phyloP scores from a whole-genome alignment of 441 rosid species.

The Adansonia grandidieri region DNA sequence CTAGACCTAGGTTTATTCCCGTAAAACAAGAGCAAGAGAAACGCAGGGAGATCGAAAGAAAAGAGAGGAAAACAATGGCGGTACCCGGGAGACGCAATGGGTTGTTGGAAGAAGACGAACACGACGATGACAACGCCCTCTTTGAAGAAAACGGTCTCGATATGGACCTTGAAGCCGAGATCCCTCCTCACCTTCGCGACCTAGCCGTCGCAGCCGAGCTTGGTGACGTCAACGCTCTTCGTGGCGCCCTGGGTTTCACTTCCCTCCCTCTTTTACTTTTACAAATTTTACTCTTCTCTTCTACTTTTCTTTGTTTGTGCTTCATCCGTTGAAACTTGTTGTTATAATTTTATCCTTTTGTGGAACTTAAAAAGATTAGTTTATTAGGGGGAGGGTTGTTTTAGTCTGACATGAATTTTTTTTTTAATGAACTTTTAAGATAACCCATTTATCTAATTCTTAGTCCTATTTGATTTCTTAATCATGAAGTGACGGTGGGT shows the following conservation, averaged over 20 bases:
- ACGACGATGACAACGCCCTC: conserved; percentile 68
- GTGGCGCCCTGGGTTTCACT: conserved; percentile 62
- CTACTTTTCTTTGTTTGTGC: neutral
- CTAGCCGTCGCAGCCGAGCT: conserved; percentile 64
- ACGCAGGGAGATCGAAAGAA: neutral
- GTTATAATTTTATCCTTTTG: neutral
- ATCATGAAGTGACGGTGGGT: neutral
- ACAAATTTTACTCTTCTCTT: neutral
- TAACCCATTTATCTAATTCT: neutral
- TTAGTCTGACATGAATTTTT: neutral
- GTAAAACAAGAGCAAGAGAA: neutral
- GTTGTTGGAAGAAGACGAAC: conserved; percentile 67
- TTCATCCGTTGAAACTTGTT: neutral
- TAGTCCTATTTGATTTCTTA: neutral
- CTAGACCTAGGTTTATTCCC: neutral
- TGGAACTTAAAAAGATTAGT: neutral
- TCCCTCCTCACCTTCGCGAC: conserved; percentile 70
- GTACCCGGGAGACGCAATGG: conserved; percentile 74
- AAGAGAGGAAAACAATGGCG: conserved; percentile 54
- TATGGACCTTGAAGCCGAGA: conserved; percentile 51
- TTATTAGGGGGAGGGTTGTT: neutral
- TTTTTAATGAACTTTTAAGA: neutral
- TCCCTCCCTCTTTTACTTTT: neutral
- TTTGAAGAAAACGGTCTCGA: conserved; percentile 55
- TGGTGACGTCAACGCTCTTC: conserved; percentile 70